Conservation (phyloP, 169 alveolate species). For the Plasmodium cynomolgi region DNA sequence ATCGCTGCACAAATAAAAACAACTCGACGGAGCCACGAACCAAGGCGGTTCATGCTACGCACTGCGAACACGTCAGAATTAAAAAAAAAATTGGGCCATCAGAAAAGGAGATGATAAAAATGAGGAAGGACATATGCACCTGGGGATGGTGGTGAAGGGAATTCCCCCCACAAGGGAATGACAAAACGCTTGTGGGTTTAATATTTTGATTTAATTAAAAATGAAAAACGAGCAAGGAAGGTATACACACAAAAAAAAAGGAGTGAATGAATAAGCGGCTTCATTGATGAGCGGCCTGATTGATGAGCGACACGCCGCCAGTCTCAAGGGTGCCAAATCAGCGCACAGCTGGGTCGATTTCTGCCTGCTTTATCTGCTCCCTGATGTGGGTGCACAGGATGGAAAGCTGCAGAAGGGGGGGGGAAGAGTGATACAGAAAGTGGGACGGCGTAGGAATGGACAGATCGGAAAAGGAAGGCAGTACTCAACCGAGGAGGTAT, state of each 20-base stretch:
- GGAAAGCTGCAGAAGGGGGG: slow-evolving; percentile 15
- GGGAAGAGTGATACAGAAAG: not conserved
- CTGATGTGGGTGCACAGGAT: slow-evolving; percentile 24
- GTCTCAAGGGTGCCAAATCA: not conserved
- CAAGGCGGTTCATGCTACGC: not conserved
- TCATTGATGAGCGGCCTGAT: not conserved
- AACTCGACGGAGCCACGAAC: not conserved
- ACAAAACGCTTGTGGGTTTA: not conserved
- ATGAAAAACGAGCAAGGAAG: not conserved
- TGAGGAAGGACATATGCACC: not conserved
- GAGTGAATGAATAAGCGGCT: not conserved
- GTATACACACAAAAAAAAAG: not conserved
- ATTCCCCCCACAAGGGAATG: not conserved
- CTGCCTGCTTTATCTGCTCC: slow-evolving; percentile 54
- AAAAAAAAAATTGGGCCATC: not conserved
- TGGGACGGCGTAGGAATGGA: not conserved
- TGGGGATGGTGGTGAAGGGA: not conserved
- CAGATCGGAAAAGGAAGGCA: not conserved
- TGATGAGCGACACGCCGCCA: not conserved
- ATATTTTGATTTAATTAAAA: slow-evolving; percentile 23
- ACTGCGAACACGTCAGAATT: not conserved
- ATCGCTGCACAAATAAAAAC: not conserved
- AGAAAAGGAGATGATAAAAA: not conserved
- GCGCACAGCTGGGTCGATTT: slow-evolving; percentile 14
- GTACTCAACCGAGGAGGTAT: not conserved